A percentile compares a stretch with the other conserved stretches of the same genome.
These are phyloP conservation scores for Hylodesmum podocarpum DNA, from an alignment of 306 rosid genomes.

Conservation along the genomic window DNA sequence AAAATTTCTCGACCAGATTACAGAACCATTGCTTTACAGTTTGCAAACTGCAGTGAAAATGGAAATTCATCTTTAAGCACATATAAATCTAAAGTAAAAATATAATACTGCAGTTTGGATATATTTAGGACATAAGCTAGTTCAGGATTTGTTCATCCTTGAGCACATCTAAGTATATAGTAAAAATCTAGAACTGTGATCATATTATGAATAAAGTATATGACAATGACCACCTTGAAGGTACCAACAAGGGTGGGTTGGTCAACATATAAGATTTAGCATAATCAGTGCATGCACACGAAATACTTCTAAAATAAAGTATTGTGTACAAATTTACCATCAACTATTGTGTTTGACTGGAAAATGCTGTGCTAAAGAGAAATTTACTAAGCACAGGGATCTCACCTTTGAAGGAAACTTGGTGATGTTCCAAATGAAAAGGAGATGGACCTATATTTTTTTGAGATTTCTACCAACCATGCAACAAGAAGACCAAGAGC, in stretches of 20 bases:
- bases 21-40: conserved; percentile 59
- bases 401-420: conserved; percentile 39
- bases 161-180: not conserved
- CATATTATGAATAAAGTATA: not conserved
- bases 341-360: not conserved
- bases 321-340: not conserved
- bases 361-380: not conserved
- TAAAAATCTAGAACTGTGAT: not conserved
- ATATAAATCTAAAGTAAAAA: not conserved
- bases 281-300: not conserved
- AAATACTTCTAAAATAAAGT: not conserved
- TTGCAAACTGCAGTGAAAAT: conserved; percentile 60
- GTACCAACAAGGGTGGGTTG: not conserved
- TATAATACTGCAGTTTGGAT: conserved; percentile 3
- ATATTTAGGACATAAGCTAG: not conserved
- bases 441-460: conserved; percentile 42
- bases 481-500: conserved; percentile 48
- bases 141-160: not conserved
- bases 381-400: conserved; percentile 1
- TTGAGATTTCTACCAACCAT: conserved; percentile 53
- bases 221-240: not conserved
- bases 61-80: conserved; percentile 15
- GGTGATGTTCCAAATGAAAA: conserved; percentile 33
- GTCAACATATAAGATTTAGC: not conserved
- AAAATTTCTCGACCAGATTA: conserved; percentile 52